Evolutionary conservation across 2,329 filamentous ascomycete species (phyloP).

Genomic region (Emericellopsis atlantica): DNA sequence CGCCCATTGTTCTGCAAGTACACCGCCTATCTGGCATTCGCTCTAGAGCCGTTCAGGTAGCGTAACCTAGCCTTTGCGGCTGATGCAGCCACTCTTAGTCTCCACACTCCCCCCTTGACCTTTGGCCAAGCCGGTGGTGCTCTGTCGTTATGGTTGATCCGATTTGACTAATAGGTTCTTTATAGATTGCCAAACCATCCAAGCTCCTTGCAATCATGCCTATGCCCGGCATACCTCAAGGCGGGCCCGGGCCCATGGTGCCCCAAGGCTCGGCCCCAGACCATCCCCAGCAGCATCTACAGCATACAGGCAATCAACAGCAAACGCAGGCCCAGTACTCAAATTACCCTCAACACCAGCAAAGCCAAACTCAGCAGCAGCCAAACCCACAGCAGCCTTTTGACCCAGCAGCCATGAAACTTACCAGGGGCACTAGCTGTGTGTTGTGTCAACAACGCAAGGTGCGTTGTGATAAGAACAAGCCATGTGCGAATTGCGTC

Average conservation of each 20-base stretch:
- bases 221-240: background rate
- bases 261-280: background rate
- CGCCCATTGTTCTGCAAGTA: no score
- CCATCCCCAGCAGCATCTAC: background rate
- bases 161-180: no score
- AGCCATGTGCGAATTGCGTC: constrained; percentile 58
- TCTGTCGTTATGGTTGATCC: no score
- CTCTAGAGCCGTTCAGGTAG: no score
- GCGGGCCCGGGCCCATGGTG: background rate
- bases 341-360: constrained; percentile 3
- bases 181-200: no score
- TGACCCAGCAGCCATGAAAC: constrained; percentile 35
- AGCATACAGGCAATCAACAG: background rate
- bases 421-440: constrained; percentile 51
- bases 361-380: constrained; percentile 6
- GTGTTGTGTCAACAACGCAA: constrained; percentile 67
- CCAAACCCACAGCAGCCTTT: constrained; percentile 6
- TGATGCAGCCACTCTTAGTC: background rate
- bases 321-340: background rate
- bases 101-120: no score
- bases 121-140: no score
- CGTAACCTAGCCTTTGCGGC: background rate
- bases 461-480: constrained; percentile 60
- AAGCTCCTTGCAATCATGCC: no score
- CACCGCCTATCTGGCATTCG: no score